Evolutionary conservation across 345 rosid genomes (phyloP), one percentile per base, ranked within the genome.

Genomic region (Eutrema japonicum): DNA sequence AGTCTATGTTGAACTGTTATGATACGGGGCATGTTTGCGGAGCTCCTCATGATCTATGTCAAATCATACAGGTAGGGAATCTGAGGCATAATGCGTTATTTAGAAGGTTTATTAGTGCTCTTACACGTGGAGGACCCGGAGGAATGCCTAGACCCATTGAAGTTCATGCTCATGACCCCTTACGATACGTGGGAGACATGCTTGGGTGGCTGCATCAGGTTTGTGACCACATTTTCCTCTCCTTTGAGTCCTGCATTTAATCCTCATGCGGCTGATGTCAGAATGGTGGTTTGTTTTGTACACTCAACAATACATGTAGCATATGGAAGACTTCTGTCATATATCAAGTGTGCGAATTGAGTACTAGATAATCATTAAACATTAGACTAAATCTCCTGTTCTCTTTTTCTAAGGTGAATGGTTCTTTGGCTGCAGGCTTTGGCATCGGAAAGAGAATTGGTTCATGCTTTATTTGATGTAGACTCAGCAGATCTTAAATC

Each of bases 141-240:
- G 98, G 99, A 74, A 78, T 90, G 85, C 98, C 99, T 56, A 86
- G 99, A 82, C 99, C 99, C 66, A 96, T 96, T 56, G 99, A 96
- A 86, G 99, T 95, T 79, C 99, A 92, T 84, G 99, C 98, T 46
- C 98, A 96, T 83, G 99, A 96, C 82, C 99, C 99, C 50, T 85
- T 96, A 77, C 84, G 99, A 73, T 96, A 92, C 32, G 95, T 92
- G 22, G 93, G 99, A 40, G 99, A 92, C 85, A 96, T 96, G 99
- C 87, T 96, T 48, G 99, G 97, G 67, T 96, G 99, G 99, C 81
- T 96, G 59, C 99, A 92, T 88, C 99, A 92, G 99, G 99, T 95
- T 13, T 70, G 71, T 70, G 78, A 49, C 48, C 26, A 43, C 35
- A 10, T 63, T 59, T 13, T 57, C 52, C 22, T 70, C 62, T 68